phyloP scores from a whole-genome alignment of 2,329 filamentous ascomycete genomes.

The Dothideomycetes sp. region DNA sequence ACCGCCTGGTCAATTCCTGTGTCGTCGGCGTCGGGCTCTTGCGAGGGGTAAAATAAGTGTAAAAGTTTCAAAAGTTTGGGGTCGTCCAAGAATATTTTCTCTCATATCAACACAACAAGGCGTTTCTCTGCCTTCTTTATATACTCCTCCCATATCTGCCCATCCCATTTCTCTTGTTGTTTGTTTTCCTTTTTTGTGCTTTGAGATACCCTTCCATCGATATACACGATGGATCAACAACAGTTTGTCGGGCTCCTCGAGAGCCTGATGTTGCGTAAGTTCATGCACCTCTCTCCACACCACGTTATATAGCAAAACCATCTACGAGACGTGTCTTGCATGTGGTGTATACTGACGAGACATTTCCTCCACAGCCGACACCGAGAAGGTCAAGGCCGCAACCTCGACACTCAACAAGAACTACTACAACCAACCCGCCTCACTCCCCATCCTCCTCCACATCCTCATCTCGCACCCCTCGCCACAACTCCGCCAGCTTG shows the following conservation, averaged over 20 bases:
- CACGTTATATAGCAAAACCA: slow-evolving; percentile 5
- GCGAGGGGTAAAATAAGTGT: too few relatives aligned
- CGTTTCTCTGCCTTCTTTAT: too few relatives aligned
- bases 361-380: slow-evolving; percentile 84
- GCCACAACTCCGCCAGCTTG: slow-evolving; percentile 70
- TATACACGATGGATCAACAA: slow-evolving; percentile 57
- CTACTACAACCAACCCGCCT: slow-evolving; percentile 79
- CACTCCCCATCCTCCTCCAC: slow-evolving; percentile 77
- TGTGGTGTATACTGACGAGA: too few relatives aligned
- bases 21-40: too few relatives aligned
- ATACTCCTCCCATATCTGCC: too few relatives aligned
- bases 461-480: slow-evolving; percentile 69
- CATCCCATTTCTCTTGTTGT: slow-evolving; percentile 2
- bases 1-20: too few relatives aligned
- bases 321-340: too few relatives aligned
- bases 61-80: too few relatives aligned
- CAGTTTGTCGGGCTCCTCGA: slow-evolving; percentile 79
- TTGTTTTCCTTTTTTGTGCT: slow-evolving; percentile 9
- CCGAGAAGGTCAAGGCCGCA: slow-evolving; percentile 64
- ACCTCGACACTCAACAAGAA: slow-evolving; percentile 85
- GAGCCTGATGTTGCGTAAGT: slow-evolving; percentile 77
- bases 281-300: not conserved
- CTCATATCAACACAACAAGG: too few relatives aligned
- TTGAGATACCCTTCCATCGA: slow-evolving; percentile 6
- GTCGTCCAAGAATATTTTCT: too few relatives aligned